Conservation (phyloP, 352 stramenopile species). For the Globisporangium cylindrosporum region DNA sequence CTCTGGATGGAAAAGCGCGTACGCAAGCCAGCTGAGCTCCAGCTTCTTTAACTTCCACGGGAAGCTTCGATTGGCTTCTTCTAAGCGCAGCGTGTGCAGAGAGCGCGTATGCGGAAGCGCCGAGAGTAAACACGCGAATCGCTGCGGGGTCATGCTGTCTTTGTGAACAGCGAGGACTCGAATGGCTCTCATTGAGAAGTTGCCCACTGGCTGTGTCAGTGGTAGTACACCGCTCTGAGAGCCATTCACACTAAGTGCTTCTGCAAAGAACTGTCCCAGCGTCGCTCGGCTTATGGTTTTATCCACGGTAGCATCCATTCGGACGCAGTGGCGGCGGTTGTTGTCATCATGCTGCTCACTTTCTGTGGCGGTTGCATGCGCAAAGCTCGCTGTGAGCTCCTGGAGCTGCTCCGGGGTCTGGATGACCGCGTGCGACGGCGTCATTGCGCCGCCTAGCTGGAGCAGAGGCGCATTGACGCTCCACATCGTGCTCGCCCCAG, state of each 20-base stretch:
- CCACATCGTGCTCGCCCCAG: not conserved
- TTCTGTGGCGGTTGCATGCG: not conserved
- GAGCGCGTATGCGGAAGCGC: conserved; percentile 2
- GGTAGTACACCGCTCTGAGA: not conserved
- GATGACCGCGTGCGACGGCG: not conserved
- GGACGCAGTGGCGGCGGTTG: not conserved
- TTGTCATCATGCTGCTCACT: not conserved
- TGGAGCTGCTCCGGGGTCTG: not conserved
- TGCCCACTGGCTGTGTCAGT: not conserved
- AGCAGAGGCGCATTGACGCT: not conserved
- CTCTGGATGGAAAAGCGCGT: conserved; percentile 7
- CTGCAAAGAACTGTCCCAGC: not conserved
- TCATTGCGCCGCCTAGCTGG: not conserved
- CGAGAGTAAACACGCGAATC: conserved; percentile 9
- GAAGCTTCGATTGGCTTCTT: not conserved
- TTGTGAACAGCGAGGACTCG: not conserved
- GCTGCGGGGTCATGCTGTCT: conserved; percentile 1
- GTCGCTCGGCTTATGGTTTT: not conserved
- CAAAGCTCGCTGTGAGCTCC: not conserved
- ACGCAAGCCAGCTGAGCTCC: conserved; percentile 10
- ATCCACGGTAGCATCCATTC: not conserved
- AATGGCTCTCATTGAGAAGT: not conserved
- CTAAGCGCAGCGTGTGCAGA: conserved; percentile 1
- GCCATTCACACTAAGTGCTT: not conserved
- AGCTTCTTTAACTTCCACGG: conserved; percentile 10